These are phyloP conservation scores for Cucumis sativus DNA, from an alignment of 306 rosid genomes.

Conservation along the genomic window Cucumber_9930_V3 NC_026658.2:26351501-26352000, in stretches of 20 bases:
- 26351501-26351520: not conserved
- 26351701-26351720: not conserved
- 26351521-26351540: not conserved
- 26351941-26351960: not conserved
- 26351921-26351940: not conserved
- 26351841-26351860: conserved; percentile 2
- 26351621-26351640: not conserved
- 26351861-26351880: not conserved
- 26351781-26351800: not conserved
- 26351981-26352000: not conserved
- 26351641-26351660: not conserved
- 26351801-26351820: not conserved
- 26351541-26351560: not conserved
- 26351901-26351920: not conserved
- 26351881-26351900: not conserved
- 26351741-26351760: conserved; percentile 13
- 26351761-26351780: not conserved
- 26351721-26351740: conserved; percentile 6
- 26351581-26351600: not conserved
- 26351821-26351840: not conserved
- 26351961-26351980: not conserved
- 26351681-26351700: not conserved
- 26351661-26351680: not conserved
- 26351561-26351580: not conserved
- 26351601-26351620: not conserved